Evolutionary conservation across 2,329 filamentous ascomycete species (phyloP).

Genomic region (Fusarium chlamydosporum): DNA sequence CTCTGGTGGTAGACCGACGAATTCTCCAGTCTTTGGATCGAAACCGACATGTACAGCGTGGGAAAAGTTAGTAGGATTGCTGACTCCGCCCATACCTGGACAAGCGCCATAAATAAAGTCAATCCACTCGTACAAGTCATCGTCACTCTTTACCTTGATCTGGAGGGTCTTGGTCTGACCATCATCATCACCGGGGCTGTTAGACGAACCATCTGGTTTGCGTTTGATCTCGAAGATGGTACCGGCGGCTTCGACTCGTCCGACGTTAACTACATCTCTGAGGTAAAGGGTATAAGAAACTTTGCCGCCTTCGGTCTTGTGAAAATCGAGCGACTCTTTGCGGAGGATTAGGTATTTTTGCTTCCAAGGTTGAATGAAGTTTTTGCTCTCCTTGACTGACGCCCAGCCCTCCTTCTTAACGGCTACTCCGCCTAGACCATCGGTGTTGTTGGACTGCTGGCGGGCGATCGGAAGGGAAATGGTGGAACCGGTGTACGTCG

Average conservation of each 20-base stretch:
- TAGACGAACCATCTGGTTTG: constrained; percentile 75
- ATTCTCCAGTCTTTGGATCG: constrained; percentile 93
- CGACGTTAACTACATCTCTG: constrained; percentile 89
- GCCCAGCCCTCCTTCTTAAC: constrained; percentile 87
- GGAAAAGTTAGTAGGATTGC: constrained; percentile 98
- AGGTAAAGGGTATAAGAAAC: constrained; percentile 87
- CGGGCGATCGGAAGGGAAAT: constrained; percentile 78
- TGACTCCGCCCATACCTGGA: constrained; percentile 97
- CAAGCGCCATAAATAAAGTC: constrained; percentile 97
- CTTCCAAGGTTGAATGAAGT: constrained; percentile 88
- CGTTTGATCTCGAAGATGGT: constrained; percentile 96
- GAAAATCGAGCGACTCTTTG: constrained; percentile 93
- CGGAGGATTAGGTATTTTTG: constrained; percentile 92
- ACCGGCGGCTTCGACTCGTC: constrained; percentile 89
- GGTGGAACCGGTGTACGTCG: constrained; percentile 63
- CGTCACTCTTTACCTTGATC: constrained; percentile 94
- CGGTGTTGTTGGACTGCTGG: constrained; percentile 72
- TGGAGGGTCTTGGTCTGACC: constrained; percentile 86
- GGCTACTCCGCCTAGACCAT: constrained; percentile 76
- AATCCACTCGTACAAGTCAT: constrained; percentile 99
- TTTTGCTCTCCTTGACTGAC: constrained; percentile 90
- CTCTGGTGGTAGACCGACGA: constrained; percentile 92
- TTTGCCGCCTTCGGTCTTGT: constrained; percentile 92
- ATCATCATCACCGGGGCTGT: constrained; percentile 83
- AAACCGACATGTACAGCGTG: constrained; percentile 98